Evolutionary conservation across 2,329 filamentous ascomycete genomes (phyloP).

Genomic region (Botryotinia narcissicola): DNA sequence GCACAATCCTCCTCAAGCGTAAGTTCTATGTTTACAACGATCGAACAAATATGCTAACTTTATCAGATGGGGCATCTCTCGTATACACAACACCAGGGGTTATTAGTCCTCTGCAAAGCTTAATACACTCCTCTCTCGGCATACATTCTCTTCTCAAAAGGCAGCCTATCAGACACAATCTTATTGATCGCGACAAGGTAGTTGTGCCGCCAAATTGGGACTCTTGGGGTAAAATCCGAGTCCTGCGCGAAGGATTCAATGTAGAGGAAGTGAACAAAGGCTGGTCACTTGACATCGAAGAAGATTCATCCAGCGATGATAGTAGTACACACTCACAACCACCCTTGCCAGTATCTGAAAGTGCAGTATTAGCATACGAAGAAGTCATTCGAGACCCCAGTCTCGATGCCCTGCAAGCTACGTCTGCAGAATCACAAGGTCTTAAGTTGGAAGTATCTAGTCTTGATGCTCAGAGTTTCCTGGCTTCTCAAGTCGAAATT

Average conservation of each 20-base stretch:
- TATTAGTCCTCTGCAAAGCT: constrained; percentile 71
- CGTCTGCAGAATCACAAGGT: constrained; percentile 45
- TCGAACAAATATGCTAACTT: constrained; percentile 20
- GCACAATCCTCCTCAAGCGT: constrained; percentile 87
- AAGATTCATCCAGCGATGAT: constrained; percentile 43
- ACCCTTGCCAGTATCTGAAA: constrained; percentile 41
- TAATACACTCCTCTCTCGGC: constrained; percentile 81
- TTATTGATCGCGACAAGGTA: constrained; percentile 92
- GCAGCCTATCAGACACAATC: constrained; percentile 79
- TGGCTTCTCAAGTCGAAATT: constrained; percentile 69
- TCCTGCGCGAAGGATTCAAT: constrained; percentile 87
- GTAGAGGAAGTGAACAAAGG: constrained; percentile 80
- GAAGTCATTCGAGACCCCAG: constrained; percentile 75
- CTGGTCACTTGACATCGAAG: constrained; percentile 82
- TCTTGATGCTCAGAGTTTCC: constrained; percentile 75
- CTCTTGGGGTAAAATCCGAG: constrained; percentile 94
- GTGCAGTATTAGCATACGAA: constrained; percentile 73
- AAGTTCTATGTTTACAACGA: constrained; percentile 38
- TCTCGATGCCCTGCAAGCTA: constrained; percentile 57
- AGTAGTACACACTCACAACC: constrained; percentile 26
- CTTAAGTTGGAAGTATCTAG: constrained; percentile 55
- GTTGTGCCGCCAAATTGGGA: constrained; percentile 97
- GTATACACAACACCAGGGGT: constrained; percentile 80
- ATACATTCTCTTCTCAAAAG: constrained; percentile 81
- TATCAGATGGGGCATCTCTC: constrained; percentile 73